phyloP scores from a whole-genome alignment of 2,329 filamentous ascomycete genomes.

The Exophiala lecanii-corni region DNA sequence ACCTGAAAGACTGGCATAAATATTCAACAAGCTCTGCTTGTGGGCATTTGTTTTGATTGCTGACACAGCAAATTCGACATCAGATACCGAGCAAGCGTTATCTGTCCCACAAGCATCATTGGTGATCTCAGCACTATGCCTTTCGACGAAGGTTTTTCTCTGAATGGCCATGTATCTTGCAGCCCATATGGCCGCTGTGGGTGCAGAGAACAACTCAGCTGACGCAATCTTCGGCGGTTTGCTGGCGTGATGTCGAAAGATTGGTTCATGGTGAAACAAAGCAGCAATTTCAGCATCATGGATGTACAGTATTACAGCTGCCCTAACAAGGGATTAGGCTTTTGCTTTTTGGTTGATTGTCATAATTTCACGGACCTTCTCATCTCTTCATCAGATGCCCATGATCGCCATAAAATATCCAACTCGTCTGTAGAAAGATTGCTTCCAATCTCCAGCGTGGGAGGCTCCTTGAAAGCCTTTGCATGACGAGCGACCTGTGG shows the following conservation, averaged over 20 bases:
- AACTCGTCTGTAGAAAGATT: constrained; percentile 1
- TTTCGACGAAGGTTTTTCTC: not conserved
- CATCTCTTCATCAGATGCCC: constrained; percentile 8
- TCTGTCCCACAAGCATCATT: not conserved
- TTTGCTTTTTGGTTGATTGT: too few species aligned
- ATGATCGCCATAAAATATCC: constrained; percentile 1
- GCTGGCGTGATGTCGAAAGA: constrained; percentile 4
- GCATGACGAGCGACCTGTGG: constrained; percentile 6
- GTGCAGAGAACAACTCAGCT: constrained; percentile 3
- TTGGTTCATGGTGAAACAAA: constrained; percentile 24
- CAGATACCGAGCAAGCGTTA: not conserved
- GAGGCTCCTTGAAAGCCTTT: constrained; percentile 2
- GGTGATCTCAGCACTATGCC: not conserved
- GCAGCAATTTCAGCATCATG: constrained; percentile 30
- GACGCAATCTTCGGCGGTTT: not conserved
- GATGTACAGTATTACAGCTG: constrained; percentile 21
- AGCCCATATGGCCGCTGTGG: constrained; percentile 4
- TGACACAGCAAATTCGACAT: not conserved
- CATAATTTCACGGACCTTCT: constrained; percentile 2
- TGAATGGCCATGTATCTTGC: not conserved
- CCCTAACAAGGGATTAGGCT: constrained; percentile 1
- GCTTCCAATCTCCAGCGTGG: not conserved
- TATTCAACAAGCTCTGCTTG: not conserved
- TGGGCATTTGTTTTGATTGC: not conserved
- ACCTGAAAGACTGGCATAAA: constrained; percentile 13